Evolutionary conservation across 352 stramenopile genomes (phyloP), one percentile per base, ranked within the genome.

Genomic region (Phytophthora europaea): DNA sequence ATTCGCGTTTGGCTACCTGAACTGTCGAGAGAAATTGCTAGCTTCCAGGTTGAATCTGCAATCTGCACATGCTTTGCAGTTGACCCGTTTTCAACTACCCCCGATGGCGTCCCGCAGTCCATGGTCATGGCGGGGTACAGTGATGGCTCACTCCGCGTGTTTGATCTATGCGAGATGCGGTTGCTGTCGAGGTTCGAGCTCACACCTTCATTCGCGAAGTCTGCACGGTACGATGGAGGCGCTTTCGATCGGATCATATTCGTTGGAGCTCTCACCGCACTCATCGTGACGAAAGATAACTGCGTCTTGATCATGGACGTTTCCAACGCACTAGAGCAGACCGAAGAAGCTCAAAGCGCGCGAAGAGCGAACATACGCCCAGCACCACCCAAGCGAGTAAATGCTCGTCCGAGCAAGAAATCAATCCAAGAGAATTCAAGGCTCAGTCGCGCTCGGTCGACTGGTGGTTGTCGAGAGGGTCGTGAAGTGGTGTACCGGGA

Each of bases 1-100:
- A 73, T 94, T 51, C 65, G 76, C 15, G 84, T 79, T 31, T 91
- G 78, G 83, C 61, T 92, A 7, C 74, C 78, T 0, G 72, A 80
- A 12, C 26, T 76, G 8, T 78, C 73, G 2, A 73, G 66, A 45
- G 82, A 90, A 28, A 65, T 94, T 5, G 73, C 70, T 6, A 76
- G 61, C 9, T 78, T 94, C 43, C 48, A 80, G 16, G 74, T 82
- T 5, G 54, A 65, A 3, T 72, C 58, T 18, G 31, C 58, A 16
- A 23, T 18, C 0, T 90, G 84, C 23, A 78, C 67, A n/a, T 79
- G 63, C 40, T 83, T 93, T 33, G 65, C 73, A 7, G 76, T 84
- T 10, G 84, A 83, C 38, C 60, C 50, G 6, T 80, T 75, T 47
- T 65, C 52, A 22, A 47, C 31, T 9, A 61, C 56, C n/a, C 20